Base-by-base conservation (phyloP, 2,329 filamentous ascomycete genomes). In the Geosmithia flava region DNA sequence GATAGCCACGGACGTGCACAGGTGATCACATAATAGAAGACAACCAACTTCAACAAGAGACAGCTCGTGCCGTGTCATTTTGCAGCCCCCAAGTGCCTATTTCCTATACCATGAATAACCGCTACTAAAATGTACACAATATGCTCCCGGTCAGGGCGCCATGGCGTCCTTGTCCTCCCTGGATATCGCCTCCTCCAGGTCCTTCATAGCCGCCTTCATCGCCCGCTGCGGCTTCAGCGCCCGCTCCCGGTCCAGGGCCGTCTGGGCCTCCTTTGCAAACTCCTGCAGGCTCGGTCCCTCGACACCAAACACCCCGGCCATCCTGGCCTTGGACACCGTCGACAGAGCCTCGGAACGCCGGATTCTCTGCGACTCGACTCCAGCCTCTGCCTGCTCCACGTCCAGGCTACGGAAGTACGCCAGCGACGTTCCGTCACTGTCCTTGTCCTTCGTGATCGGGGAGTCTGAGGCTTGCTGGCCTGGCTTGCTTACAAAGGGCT, bases 351-450 rank as follows among this genome's bases (percentile, higher is more conserved):
- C 69, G 1, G 68, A 69, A 39, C 76, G 63, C 50, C 61, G 62
- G 20, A 68, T 54, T 16, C 77, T 67, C 60, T 80, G 76, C 3
- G 67, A 58, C 55, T 80, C 76, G 0, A 71, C 70, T 0, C 75
- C 72, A 0, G 66, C 62, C 29, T 74, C 73, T 0, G 65, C 61
- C 42, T 63, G 62, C 10, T 71, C 67, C 3, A 71, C 55, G 29
- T 76, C 71, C 7, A 80, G 56, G 27, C 72, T 70, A 3, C 56
- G 50, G 1, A 78, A 63, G 58, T 74, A 76, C 11, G 58, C 58
- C 16, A 65, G 49, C 1, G 61, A 52, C 1, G 59, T 51, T 2
- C 46, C 52, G 8, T 53, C 48, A 11, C 33, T 37, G 30, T 56
- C 54, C 2, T 57, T 53, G 2, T 56, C 58, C 0, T 50, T 52